Conservation (phyloP, 208 protist genomes). For the Trypanosoma scelopori region DNA sequence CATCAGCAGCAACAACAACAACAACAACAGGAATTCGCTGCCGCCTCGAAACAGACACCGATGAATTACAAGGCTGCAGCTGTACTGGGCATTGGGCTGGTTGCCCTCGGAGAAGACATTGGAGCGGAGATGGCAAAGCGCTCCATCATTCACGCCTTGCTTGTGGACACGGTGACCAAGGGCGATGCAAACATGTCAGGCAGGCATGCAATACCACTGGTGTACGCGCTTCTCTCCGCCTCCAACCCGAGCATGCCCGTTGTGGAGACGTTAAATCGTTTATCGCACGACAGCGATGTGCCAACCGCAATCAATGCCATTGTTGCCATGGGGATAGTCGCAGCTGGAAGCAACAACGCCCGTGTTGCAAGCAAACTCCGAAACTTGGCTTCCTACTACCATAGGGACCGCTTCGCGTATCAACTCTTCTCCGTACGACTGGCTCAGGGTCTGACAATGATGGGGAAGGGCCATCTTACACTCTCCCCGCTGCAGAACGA, state of each 20-base stretch:
- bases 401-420: slow-evolving; percentile 88
- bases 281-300: slow-evolving; percentile 97
- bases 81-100: slow-evolving; percentile 97
- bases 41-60: slow-evolving; percentile 37
- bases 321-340: slow-evolving; percentile 95
- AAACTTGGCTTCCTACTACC: slow-evolving; percentile 96
- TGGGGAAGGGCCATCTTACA: slow-evolving; percentile 99
- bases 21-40: slow-evolving; percentile 33
- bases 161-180: slow-evolving; percentile 88
- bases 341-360: slow-evolving; percentile 98
- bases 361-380: slow-evolving; percentile 94
- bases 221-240: slow-evolving; percentile 95
- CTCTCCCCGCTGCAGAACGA: slow-evolving; percentile 96
- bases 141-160: slow-evolving; percentile 96
- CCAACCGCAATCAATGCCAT: slow-evolving; percentile 96
- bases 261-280: slow-evolving; percentile 98
- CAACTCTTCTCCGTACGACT: slow-evolving; percentile 85
- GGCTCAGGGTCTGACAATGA: slow-evolving; percentile 95
- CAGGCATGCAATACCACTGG: slow-evolving; percentile 97
- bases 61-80: slow-evolving; percentile 94
- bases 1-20: slow-evolving; percentile 44
- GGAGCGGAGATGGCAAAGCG: slow-evolving; percentile 97
- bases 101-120: slow-evolving; percentile 98
- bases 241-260: slow-evolving; percentile 95
- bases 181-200: slow-evolving; percentile 74